A percentile compares a stretch with the other conserved stretches of the same genome.
Evolutionary conservation across 176 grass and related monocot genomes (phyloP).

Genomic region (Eragrostis curvula): DNA sequence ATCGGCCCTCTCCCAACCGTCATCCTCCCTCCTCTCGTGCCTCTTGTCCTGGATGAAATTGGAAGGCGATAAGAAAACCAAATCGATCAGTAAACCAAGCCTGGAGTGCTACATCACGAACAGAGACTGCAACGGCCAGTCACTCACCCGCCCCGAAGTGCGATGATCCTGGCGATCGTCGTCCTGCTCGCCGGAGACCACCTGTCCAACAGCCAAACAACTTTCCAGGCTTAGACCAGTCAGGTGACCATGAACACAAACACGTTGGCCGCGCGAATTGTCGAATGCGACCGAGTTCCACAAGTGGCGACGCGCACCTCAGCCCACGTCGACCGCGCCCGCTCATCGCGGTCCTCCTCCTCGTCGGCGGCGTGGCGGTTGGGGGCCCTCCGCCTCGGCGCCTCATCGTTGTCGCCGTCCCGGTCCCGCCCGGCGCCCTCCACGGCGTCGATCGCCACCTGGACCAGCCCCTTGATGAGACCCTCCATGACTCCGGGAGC

Average conservation of each 20-base stretch:
- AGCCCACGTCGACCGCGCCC: conserved; percentile 82
- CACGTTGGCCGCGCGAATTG: background rate
- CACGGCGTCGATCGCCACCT: conserved; percentile 69
- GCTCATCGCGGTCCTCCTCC: conserved; percentile 53
- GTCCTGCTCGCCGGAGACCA: conserved; percentile 25
- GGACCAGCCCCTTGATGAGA: conserved; percentile 78
- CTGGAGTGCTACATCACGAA: background rate
- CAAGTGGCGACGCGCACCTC: conserved; percentile 58
- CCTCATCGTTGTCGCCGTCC: conserved; percentile 33
- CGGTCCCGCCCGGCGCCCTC: conserved; percentile 26
- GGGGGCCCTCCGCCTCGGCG: conserved; percentile 38
- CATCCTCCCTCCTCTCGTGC: conserved; percentile 36
- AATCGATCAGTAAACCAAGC: background rate
- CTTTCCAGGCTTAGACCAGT: background rate
- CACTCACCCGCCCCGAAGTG: conserved; percentile 44
- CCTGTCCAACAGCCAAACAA: conserved; percentile 22
- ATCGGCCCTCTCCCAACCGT: conserved; percentile 27
- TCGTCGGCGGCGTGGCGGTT: conserved; percentile 33
- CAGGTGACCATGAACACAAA: background rate
- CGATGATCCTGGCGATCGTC: conserved; percentile 23
- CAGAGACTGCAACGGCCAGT: background rate
- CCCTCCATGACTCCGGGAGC: conserved; percentile 58
- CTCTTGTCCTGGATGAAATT: conserved; percentile 2
- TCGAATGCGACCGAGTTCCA: background rate
- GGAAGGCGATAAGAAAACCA: background rate